Percentiles rank a stretch among this genome's conserved stretches.
Conservation (phyloP, 352 stramenopile species). For the Phytophthora pini region DNA sequence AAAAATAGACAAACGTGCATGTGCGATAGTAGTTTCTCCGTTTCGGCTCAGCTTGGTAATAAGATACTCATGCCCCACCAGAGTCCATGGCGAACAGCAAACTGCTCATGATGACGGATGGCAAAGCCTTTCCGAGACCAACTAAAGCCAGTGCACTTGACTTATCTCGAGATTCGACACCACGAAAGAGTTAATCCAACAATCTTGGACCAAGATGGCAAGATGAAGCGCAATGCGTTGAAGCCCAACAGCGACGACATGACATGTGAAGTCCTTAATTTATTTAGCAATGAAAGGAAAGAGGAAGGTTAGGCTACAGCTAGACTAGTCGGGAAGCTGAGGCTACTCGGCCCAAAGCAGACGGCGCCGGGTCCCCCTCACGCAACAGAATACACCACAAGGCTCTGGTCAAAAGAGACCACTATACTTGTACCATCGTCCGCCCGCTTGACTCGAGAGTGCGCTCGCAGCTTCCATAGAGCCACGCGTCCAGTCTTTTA, state of each 20-base stretch:
- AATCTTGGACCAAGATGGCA: neutral
- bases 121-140: slow-evolving; percentile 23
- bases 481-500: slow-evolving; percentile 47
- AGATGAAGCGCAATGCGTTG: neutral
- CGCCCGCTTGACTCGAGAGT: slow-evolving; percentile 16
- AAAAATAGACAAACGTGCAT: slow-evolving; percentile 42
- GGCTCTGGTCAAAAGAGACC: slow-evolving; percentile 22
- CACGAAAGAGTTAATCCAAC: slow-evolving; percentile 1
- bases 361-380: slow-evolving; percentile 16
- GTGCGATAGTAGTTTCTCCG: slow-evolving; percentile 12
- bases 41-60: neutral
- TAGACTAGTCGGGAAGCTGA: slow-evolving; percentile 27
- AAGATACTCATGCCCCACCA: neutral
- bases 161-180: slow-evolving; percentile 11
- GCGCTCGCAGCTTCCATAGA: slow-evolving; percentile 22
- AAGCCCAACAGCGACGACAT: neutral
- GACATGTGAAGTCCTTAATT: slow-evolving; percentile 49
- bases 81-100: slow-evolving; percentile 16
- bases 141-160: slow-evolving; percentile 18
- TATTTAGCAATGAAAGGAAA: slow-evolving; percentile 46
- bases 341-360: slow-evolving; percentile 17
- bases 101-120: slow-evolving; percentile 19
- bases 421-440: slow-evolving; percentile 23
- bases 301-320: slow-evolving; percentile 37
- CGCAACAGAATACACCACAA: slow-evolving; percentile 39